phyloP scores from a whole-genome alignment of 345 rosid species.

The Aquilaria malaccensis region DNA sequence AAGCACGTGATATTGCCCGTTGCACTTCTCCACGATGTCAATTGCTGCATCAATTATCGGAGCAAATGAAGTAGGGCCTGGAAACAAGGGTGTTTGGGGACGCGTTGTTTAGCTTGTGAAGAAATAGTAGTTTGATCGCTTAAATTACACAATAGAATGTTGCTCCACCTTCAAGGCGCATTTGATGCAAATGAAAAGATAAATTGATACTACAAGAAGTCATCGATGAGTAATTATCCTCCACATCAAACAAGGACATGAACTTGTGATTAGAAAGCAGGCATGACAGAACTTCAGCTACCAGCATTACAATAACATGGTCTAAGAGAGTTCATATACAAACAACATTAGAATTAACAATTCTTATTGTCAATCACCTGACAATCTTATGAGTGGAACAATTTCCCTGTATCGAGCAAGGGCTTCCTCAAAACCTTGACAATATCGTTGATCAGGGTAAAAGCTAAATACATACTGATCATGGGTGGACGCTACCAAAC shows the following conservation, averaged over 20 bases:
- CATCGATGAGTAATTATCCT: no score
- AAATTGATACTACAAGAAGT: no score
- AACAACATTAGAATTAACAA: no score
- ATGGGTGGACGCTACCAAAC: slow-evolving; percentile 63
- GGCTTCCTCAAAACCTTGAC: slow-evolving; percentile 72
- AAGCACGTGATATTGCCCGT: slow-evolving; percentile 80
- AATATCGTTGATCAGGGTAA: slow-evolving; percentile 51
- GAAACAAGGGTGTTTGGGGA: background rate
- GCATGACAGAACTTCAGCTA: no score
- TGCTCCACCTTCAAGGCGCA: no score
- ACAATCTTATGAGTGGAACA: slow-evolving; percentile 60
- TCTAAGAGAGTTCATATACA: no score
- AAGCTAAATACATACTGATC: slow-evolving; percentile 76
- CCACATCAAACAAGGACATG: no score
- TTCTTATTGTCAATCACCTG: slow-evolving; percentile 36
- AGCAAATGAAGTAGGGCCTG: slow-evolving; percentile 97
- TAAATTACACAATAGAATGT: background rate
- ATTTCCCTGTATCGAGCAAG: slow-evolving; percentile 73
- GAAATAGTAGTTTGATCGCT: no score
- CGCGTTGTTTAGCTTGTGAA: no score
- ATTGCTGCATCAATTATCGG: slow-evolving; percentile 81
- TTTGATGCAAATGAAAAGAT: no score
- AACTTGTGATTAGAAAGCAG: no score
- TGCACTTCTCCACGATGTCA: slow-evolving; percentile 69
- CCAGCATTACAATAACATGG: no score